phyloP scores from a whole-genome alignment of 306 rosid species.

The Rosa lucieae region DNA sequence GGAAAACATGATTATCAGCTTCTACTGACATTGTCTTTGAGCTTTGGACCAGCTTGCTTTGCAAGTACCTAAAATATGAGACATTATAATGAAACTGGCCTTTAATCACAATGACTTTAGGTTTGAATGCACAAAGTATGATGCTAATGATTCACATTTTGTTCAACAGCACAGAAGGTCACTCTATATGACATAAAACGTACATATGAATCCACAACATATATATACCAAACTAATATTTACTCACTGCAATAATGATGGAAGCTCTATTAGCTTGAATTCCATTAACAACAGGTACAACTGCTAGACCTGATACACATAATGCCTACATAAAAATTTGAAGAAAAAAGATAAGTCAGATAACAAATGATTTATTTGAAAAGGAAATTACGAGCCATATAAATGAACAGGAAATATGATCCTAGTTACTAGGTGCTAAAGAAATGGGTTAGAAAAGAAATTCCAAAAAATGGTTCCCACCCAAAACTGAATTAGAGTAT shows the following conservation, averaged over 20 bases:
- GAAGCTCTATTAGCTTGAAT: constrained; percentile 59
- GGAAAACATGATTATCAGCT: constrained; percentile 7
- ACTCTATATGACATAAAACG: neutral
- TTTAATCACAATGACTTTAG: neutral
- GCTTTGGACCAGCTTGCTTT: constrained; percentile 82
- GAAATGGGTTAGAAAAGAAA: neutral
- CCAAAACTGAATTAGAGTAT: neutral
- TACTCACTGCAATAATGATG: constrained; percentile 80
- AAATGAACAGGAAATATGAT: neutral
- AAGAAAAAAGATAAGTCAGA: neutral
- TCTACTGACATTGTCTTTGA: constrained; percentile 70
- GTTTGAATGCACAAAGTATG: neutral
- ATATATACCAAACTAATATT: neutral
- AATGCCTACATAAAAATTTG: constrained; percentile 57
- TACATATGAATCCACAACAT: neutral
- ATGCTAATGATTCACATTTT: neutral
- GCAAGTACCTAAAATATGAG: constrained; percentile 63
- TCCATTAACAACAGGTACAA: constrained; percentile 49
- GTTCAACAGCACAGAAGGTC: neutral
- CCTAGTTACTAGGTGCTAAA: neutral
- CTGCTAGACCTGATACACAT: constrained; percentile 45
- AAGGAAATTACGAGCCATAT: neutral
- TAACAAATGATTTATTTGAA: constrained; percentile 7
- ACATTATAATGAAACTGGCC: constrained; percentile 21
- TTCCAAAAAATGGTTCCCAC: neutral